Conservation (phyloP, 2,329 filamentous ascomycete genomes). For the Neonectria neomacrospora region DNA sequence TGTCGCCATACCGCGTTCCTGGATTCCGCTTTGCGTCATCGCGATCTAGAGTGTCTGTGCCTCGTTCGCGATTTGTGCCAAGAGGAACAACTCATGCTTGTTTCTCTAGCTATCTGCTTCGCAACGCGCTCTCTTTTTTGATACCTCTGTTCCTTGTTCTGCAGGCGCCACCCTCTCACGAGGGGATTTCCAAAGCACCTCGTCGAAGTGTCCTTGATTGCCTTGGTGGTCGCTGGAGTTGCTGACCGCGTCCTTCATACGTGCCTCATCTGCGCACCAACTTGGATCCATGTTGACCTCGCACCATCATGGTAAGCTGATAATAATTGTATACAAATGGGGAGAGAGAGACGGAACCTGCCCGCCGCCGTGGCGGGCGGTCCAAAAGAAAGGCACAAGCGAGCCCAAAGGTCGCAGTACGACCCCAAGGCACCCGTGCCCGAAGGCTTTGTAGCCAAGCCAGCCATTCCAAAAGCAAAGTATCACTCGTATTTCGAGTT, state of each 20-base stretch:
- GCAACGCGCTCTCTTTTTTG: slow-evolving; percentile 21
- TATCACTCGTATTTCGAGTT: slow-evolving; percentile 73
- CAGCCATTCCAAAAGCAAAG: slow-evolving; percentile 58
- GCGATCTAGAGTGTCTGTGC: slow-evolving; percentile 38
- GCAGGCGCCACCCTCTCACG: slow-evolving; percentile 22
- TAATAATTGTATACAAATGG: slow-evolving; percentile 47
- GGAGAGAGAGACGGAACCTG: slow-evolving; percentile 50
- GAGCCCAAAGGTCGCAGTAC: slow-evolving; percentile 47
- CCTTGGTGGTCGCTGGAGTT: slow-evolving; percentile 33
- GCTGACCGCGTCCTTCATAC: slow-evolving; percentile 31
- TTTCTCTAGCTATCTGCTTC: slow-evolving; percentile 35
- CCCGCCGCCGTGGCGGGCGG: slow-evolving; percentile 46
- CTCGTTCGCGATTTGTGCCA: slow-evolving; percentile 39
- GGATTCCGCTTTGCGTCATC: slow-evolving; percentile 34
- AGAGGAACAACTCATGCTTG: slow-evolving; percentile 35
- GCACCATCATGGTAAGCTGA: slow-evolving; percentile 46
- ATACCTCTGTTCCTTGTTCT: slow-evolving; percentile 10
- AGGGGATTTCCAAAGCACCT: slow-evolving; percentile 23
- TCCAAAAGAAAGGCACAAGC: slow-evolving; percentile 51
- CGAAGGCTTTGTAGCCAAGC: slow-evolving; percentile 52
- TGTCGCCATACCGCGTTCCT: slow-evolving; percentile 35
- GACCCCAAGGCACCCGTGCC: slow-evolving; percentile 50
- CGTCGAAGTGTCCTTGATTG: slow-evolving; percentile 29
- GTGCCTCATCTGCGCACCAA: slow-evolving; percentile 27
- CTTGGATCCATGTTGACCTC: slow-evolving; percentile 25